These are phyloP conservation scores for Inga oerstediana DNA, from an alignment of 306 rosid species.

Conservation along the genomic window DNA sequence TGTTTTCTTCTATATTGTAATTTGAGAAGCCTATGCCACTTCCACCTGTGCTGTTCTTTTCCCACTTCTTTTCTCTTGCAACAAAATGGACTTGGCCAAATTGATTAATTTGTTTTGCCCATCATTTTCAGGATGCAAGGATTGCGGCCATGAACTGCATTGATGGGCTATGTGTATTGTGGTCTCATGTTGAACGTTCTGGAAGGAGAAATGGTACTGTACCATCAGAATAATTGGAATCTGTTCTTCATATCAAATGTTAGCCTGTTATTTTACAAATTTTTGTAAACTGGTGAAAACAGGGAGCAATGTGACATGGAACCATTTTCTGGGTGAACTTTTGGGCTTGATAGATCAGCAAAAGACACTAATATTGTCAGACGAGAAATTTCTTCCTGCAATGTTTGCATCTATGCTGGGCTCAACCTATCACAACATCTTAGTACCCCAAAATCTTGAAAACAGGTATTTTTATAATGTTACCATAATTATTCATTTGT, in stretches of 20 bases:
- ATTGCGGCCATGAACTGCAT: constrained; percentile 76
- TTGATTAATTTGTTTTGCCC: constrained; percentile 24
- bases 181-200: constrained; percentile 61
- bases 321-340: constrained; percentile 66
- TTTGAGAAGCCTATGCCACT: constrained; percentile 4
- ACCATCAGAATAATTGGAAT: constrained; percentile 21
- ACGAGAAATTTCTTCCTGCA: constrained; percentile 72
- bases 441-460: constrained; percentile 70
- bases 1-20: background rate
- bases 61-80: constrained; percentile 8
- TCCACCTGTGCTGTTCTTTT: constrained; percentile 13
- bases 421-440: constrained; percentile 56
- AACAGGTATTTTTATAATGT: constrained; percentile 53
- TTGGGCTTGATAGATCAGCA: constrained; percentile 66
- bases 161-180: constrained; percentile 56
- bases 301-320: constrained; percentile 76
- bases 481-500: background rate
- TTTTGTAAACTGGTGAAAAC: constrained; percentile 32
- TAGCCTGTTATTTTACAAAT: constrained; percentile 14
- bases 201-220: constrained; percentile 85
- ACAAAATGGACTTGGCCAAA: constrained; percentile 4
- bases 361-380: constrained; percentile 75
- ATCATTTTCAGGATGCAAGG: constrained; percentile 58
- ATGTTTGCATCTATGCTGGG: constrained; percentile 68
- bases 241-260: background rate